Base-by-base conservation (phyloP, 108 stramenopile genomes). In the Skeletonema grethae region DNA sequence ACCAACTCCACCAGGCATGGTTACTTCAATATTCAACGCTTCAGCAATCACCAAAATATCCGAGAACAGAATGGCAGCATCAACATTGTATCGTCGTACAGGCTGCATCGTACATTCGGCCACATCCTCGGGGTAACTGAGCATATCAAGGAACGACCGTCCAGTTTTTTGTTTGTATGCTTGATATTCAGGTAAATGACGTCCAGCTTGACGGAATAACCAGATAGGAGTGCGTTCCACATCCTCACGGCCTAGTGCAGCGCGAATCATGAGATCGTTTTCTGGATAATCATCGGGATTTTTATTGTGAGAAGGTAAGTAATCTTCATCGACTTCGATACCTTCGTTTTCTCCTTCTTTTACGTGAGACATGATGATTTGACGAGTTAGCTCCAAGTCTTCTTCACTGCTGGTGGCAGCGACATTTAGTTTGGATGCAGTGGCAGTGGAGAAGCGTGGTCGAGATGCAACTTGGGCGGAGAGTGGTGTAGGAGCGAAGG, bases 21-120 rank as follows among this genome's bases (percentile, higher is more conserved):
- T 96, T 8, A 97, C 96, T 61, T 86, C 75, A 36, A 96, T 90
- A 10, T 85, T 84, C 16, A 96, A 60, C 35, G 96, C 96, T 82
- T 98, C 90, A 0, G 95, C 89, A 45, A 97, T 85, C 13, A 98
- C 97, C 28, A 98, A 68, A 80, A 98, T 98, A 56, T 98, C 97
- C n/a, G 89, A 91, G 71, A 98, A 98, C 38, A 98, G 74, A 70
- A 98, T 98, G 41, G 97, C 96, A 16, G 97, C 97, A 71, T 97
- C 96, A 29, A 98, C 80, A 50, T 93, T 76, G 75, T 98, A 98
- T 32, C 97, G 72, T 15, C 97, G 83, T 20, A 98, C 45, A 15
- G 97, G 96, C 63, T 98, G 97, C 76, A 98, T 65, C 48, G 97
- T 98, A 63, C 95, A 96, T 72, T 98, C 97, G 9, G 97, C 95